Conservation (phyloP, 1,284 basidiomycete species). For the Irpex sp. region DNA sequence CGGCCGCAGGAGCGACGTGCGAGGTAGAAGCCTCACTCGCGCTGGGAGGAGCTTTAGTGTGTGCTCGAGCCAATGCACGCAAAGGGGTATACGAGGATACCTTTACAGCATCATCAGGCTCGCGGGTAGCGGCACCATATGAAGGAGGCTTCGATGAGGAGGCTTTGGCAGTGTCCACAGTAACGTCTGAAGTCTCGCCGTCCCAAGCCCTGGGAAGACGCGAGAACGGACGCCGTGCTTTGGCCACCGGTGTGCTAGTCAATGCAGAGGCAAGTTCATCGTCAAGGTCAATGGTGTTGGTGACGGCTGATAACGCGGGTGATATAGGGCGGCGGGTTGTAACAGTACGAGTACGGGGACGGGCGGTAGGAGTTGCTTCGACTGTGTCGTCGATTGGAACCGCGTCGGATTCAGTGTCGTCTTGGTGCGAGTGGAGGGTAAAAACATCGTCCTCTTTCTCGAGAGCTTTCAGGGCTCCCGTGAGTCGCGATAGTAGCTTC, state of each 20-base stretch:
- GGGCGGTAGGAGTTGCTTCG: conserved; percentile 6
- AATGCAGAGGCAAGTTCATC: conserved; percentile 16
- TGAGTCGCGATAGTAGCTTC: conserved; percentile 17
- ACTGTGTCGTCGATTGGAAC: conserved; percentile 16
- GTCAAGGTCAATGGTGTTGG: conserved; percentile 28
- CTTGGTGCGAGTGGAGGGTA: conserved; percentile 40
- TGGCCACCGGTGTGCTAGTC: conserved; percentile 5
- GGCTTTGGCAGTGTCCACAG: conserved; percentile 27
- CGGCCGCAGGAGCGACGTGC: conserved; percentile 20
- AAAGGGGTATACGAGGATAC: conserved; percentile 8
- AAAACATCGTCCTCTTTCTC: conserved; percentile 35
- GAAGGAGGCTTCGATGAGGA: conserved; percentile 47
- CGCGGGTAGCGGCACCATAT: conserved; percentile 39
- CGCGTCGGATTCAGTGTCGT: conserved; percentile 26
- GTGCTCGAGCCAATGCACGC: conserved; percentile 13
- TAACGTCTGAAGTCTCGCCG: conserved; percentile 31
- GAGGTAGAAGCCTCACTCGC: conserved; percentile 6
- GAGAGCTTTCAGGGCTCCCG: conserved; percentile 13
- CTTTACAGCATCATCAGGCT: conserved; percentile 10
- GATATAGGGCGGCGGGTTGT: conserved; percentile 17
- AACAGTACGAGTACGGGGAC: conserved; percentile 20
- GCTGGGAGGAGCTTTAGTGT: conserved; percentile 9
- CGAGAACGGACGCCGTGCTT: conserved; percentile 15
- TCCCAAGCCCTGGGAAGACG: conserved; percentile 29
- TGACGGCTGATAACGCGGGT: conserved; percentile 16